Conservation (phyloP, 495 filamentous ascomycete species). For the Tuber aestivum region DNA sequence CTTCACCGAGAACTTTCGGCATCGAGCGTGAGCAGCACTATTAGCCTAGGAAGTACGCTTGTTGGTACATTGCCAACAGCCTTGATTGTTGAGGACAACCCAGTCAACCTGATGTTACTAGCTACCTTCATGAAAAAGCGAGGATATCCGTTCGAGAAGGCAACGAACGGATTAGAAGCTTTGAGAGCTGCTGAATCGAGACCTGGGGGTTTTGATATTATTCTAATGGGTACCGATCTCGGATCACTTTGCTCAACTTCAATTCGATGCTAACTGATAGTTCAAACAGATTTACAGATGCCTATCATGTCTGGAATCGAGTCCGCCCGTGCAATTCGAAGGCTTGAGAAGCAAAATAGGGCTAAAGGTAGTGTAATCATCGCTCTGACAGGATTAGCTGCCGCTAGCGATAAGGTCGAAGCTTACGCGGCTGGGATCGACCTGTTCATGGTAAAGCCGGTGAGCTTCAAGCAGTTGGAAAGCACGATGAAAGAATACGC, state of each 20-base stretch:
- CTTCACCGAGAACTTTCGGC: neutral
- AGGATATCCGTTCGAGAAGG: constrained; percentile 50
- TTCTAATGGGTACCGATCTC: constrained; percentile 46
- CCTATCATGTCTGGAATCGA: constrained; percentile 64
- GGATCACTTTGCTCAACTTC: neutral
- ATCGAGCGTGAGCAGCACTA: neutral
- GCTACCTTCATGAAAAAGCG: constrained; percentile 54
- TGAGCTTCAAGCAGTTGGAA: constrained; percentile 47
- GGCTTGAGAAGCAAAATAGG: constrained; percentile 49
- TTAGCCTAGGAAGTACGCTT: neutral
- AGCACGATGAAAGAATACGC: constrained; percentile 31
- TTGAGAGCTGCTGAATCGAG: constrained; percentile 49
- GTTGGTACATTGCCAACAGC: constrained; percentile 21
- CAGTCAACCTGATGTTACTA: constrained; percentile 48
- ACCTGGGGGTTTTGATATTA: constrained; percentile 43
- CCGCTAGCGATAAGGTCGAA: constrained; percentile 57
- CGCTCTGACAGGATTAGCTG: constrained; percentile 64
- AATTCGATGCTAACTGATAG: constrained; percentile 14
- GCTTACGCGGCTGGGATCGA: constrained; percentile 64
- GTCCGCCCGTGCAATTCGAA: constrained; percentile 57
- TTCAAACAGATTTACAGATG: constrained; percentile 60
- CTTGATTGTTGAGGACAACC: constrained; percentile 49
- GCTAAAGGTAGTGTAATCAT: constrained; percentile 51
- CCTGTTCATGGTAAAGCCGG: constrained; percentile 68
- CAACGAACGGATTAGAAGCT: constrained; percentile 56